Base-by-base conservation (phyloP, 352 stramenopile genomes). In the Globisporangium nodosum region DNA sequence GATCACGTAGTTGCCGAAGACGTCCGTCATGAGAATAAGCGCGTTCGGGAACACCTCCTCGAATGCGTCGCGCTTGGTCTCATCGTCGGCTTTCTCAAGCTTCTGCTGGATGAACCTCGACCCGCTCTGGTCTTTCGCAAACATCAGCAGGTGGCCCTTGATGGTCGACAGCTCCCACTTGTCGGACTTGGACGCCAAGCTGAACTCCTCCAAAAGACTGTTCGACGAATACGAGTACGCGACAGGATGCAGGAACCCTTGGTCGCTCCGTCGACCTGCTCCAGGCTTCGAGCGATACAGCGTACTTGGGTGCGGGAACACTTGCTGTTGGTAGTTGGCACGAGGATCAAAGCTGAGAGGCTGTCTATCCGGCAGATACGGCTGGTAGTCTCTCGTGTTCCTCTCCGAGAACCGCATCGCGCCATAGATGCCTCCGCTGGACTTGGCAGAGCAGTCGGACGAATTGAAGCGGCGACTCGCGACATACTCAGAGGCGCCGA, bases 1-100 rank as follows among this genome's bases (percentile, higher is more conserved):
- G 42, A 99, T 96, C 30, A 99, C 97, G 64, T 99, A 99, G 71
- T 99, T 99, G 18, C 97, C 97, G 71, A 99, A 99, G 7, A 99
- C 96, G 56, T 96, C 87, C 33, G 81, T 92, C 88, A 97, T 97
- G 47, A 97, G 64, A 47, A 76, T 33, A 20, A 96, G 70, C 16
- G 80, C 86, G 42, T 90, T 80, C 12, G 82, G 81, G 30, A 80
- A 88, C n/a, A 95, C 78, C 54, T 97, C 88, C 40, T 78, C 76
- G 56, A 96, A 96, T 8, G 86, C 81, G 2, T 88, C 73, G 18
- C 83, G 60, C 56, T 91, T 91, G 30, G 71, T 60, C 18, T 76
- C 69, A 12, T 94, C 78, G 33, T 89, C 81, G 0, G 86, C 88
- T 48, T 87, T 91, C 58, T 97, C 88, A 33, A 96, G 65, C 59